These are phyloP conservation scores for Setaria italica DNA, from an alignment of 202 grass and related monocot genomes.

Conservation along the genomic window DNA sequence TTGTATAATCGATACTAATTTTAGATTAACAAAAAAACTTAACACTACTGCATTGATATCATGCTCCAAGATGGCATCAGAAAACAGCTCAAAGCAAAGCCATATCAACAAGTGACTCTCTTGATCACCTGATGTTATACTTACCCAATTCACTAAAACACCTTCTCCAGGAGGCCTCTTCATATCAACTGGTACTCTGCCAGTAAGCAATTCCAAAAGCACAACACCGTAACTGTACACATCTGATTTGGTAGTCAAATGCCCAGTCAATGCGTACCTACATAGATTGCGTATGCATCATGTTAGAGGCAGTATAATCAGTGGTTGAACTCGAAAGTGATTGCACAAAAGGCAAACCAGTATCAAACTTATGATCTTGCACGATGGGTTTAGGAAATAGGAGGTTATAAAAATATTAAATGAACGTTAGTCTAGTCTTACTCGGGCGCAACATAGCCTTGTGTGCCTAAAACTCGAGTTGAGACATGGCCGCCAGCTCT, in stretches of 20 bases:
- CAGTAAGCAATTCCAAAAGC: constrained; percentile 94
- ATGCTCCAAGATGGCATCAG: constrained; percentile 28
- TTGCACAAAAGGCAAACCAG: background rate
- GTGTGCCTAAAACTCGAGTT: constrained; percentile 90
- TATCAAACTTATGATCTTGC: constrained; percentile 29
- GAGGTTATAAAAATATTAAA: constrained; percentile 31
- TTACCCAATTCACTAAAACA: constrained; percentile 91
- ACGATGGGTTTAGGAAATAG: constrained; percentile 3
- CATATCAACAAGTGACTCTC: constrained; percentile 18
- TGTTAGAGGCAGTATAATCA: constrained; percentile 44
- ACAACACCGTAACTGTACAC: constrained; percentile 98
- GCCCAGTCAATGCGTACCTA: constrained; percentile 92
- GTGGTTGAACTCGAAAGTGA: constrained; percentile 9
- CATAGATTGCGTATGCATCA: constrained; percentile 20
- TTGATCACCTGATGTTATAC: constrained; percentile 26
- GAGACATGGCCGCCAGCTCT: constrained; percentile 97
- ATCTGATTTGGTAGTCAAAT: constrained; percentile 99
- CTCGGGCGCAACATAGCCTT: constrained; percentile 99
- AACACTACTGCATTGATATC: constrained; percentile 21
- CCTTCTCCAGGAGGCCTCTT: constrained; percentile 88
- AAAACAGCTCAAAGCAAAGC: constrained; percentile 38
- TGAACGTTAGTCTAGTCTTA: constrained; percentile 45
- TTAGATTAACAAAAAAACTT: constrained; percentile 18
- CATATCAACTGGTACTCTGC: constrained; percentile 93
- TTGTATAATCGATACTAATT: constrained; percentile 2